Percentiles rank a stretch among this genome's conserved stretches.
Conservation (phyloP, 345 rosid species). For the Dimocarpus longan region DNA sequence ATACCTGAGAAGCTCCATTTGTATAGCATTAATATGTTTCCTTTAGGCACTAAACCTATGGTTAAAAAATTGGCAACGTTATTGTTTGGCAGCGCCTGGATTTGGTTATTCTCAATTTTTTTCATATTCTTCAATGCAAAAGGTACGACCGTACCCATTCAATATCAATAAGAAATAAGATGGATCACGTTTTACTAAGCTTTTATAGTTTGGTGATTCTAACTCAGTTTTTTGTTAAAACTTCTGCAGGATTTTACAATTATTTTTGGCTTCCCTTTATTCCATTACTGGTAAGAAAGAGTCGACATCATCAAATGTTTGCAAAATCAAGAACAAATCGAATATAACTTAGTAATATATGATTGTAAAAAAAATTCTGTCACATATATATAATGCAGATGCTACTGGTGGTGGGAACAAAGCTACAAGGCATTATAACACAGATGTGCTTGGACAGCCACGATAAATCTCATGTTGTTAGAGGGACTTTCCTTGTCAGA, state of each 20-base stretch:
- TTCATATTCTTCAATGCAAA: slow-evolving; percentile 74
- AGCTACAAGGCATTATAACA: slow-evolving; percentile 57
- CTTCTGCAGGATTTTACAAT: slow-evolving; percentile 53
- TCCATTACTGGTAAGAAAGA: slow-evolving; percentile 66
- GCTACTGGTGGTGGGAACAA: slow-evolving; percentile 59
- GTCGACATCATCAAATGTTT: neutral
- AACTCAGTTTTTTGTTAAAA: neutral
- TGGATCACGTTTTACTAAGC: neutral
- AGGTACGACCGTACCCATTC: slow-evolving; percentile 38
- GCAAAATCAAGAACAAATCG: neutral
- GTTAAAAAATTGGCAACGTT: neutral
- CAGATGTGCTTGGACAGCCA: slow-evolving; percentile 58
- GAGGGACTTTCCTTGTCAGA: slow-evolving; percentile 58
- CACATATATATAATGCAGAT: slow-evolving; percentile 33
- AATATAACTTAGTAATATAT: neutral
- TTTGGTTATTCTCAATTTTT: slow-evolving; percentile 61
- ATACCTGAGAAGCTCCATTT: too few relatives aligned
- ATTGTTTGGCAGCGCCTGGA: slow-evolving; percentile 64
- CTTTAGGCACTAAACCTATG: neutral
- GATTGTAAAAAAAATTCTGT: neutral
- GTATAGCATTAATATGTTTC: neutral
- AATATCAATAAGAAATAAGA: neutral
- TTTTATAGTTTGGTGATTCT: neutral
- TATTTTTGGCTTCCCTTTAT: slow-evolving; percentile 81
- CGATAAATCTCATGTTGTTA: slow-evolving; percentile 49